Percentiles rank a stretch among this genome's conserved stretches.
Conservation (phyloP, 257 asterid species). For the Coffea eugenioides region DNA sequence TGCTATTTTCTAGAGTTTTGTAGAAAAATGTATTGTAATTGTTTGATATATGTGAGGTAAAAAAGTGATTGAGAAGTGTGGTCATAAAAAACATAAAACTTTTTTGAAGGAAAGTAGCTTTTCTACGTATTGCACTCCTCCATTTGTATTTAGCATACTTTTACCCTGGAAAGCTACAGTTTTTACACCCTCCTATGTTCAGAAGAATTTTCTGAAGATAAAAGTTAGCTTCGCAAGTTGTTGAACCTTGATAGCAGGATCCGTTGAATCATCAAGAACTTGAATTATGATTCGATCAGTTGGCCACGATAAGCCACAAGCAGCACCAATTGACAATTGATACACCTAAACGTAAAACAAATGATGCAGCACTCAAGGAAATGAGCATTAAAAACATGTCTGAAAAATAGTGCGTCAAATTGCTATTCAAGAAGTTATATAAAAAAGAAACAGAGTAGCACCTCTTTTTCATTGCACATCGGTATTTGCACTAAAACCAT, state of each 20-base stretch:
- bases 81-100: no score
- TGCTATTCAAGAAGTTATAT: no score
- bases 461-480: conserved; percentile 46
- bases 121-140: background rate
- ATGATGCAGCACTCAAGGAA: background rate
- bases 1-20: no score
- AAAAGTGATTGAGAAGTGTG: no score
- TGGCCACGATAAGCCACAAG: conserved; percentile 41
- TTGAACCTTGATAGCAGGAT: conserved; percentile 31
- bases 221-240: background rate
- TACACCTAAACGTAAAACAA: conserved; percentile 25
- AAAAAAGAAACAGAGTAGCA: background rate
- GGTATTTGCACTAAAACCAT: conserved; percentile 40
- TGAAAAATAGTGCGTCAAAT: no score
- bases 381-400: no score
- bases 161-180: background rate
- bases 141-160: no score
- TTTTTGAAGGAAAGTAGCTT: no score
- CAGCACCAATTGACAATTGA: conserved; percentile 41
- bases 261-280: conserved; percentile 41
- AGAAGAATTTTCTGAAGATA: background rate
- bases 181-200: background rate
- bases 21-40: no score
- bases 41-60: no score
- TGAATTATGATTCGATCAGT: conserved; percentile 32